Evolutionary conservation across 148 eudicot species (phyloP).

Genomic region (Beta vulgaris): DNA sequence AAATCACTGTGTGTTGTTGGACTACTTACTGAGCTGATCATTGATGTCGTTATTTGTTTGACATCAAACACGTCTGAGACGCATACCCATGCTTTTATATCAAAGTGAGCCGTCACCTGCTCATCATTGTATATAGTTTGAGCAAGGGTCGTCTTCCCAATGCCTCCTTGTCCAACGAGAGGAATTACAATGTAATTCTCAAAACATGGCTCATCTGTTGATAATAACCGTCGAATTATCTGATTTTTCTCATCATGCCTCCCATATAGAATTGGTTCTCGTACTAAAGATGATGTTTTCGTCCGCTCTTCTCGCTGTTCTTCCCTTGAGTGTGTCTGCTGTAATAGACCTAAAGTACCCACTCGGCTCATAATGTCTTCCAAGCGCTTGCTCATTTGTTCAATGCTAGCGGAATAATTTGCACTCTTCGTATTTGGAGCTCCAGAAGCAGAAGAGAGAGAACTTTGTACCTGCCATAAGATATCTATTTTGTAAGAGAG

Average conservation of each 20-base stretch:
- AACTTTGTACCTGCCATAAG: not conserved
- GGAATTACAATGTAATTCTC: not conserved
- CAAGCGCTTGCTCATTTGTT: not conserved
- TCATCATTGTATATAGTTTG: not conserved
- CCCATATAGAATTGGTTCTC: conserved; percentile 9
- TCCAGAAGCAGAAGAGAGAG: not conserved
- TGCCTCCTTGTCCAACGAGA: conserved; percentile 22
- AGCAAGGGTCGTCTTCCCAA: conserved; percentile 29
- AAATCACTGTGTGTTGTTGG: not conserved
- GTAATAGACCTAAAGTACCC: not conserved
- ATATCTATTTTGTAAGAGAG: not conserved
- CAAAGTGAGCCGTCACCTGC: not conserved
- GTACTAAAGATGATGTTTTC: not conserved
- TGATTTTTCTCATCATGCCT: not conserved
- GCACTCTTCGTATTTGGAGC: not conserved
- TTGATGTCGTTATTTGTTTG: not conserved
- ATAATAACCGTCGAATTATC: not conserved
- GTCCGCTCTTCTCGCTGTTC: not conserved
- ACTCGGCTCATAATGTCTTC: not conserved
- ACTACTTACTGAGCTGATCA: not conserved
- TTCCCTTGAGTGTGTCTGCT: not conserved
- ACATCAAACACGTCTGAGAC: conserved; percentile 11
- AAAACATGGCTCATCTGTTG: not conserved
- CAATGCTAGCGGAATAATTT: not conserved
- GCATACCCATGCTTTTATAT: conserved; percentile 16